Evolutionary conservation across 2,329 filamentous ascomycete genomes (phyloP).

Genomic region (Penicillium glabrum): DNA sequence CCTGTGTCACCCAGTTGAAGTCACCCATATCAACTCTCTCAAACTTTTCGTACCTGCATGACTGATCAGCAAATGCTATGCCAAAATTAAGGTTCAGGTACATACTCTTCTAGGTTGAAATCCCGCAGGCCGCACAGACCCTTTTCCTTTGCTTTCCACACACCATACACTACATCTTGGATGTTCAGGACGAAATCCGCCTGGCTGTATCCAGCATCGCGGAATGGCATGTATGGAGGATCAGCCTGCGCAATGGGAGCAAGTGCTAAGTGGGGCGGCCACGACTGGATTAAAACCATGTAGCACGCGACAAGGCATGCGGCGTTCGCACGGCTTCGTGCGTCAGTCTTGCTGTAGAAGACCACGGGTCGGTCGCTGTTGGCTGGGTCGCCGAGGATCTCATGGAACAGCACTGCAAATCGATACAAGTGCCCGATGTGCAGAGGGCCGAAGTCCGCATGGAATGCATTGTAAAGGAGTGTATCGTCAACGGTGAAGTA

Average conservation of each 20-base stretch:
- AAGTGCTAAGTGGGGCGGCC: slow-evolving; percentile 92
- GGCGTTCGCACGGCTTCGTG: slow-evolving; percentile 84
- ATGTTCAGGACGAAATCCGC: slow-evolving; percentile 95
- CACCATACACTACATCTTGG: slow-evolving; percentile 95
- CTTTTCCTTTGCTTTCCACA: slow-evolving; percentile 98
- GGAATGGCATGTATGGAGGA: slow-evolving; percentile 97
- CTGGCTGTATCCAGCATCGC: slow-evolving; percentile 96
- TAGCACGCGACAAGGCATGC: slow-evolving; percentile 95
- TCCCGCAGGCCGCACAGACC: slow-evolving; percentile 86
- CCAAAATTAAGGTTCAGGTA: slow-evolving; percentile 8
- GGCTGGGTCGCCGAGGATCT: slow-evolving; percentile 86
- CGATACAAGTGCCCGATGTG: slow-evolving; percentile 97
- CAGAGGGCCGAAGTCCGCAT: slow-evolving; percentile 95
- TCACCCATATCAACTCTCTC: slow-evolving; percentile 97
- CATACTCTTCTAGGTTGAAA: slow-evolving; percentile 87
- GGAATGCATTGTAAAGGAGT: slow-evolving; percentile 95
- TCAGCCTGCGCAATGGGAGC: slow-evolving; percentile 96
- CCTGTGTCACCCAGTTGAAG: slow-evolving; percentile 98
- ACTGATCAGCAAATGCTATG: slow-evolving; percentile 13
- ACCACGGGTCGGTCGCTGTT: slow-evolving; percentile 89
- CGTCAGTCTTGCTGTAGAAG: slow-evolving; percentile 92
- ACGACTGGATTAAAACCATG: slow-evolving; percentile 97
- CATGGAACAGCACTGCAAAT: slow-evolving; percentile 93
- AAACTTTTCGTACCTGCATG: slow-evolving; percentile 77
- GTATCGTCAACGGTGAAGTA: slow-evolving; percentile 95